A percentile compares a stretch with the other conserved stretches of the same genome.
Evolutionary conservation across 2,329 filamentous ascomycete species (phyloP).

Genomic region (Fusarium burgessii): DNA sequence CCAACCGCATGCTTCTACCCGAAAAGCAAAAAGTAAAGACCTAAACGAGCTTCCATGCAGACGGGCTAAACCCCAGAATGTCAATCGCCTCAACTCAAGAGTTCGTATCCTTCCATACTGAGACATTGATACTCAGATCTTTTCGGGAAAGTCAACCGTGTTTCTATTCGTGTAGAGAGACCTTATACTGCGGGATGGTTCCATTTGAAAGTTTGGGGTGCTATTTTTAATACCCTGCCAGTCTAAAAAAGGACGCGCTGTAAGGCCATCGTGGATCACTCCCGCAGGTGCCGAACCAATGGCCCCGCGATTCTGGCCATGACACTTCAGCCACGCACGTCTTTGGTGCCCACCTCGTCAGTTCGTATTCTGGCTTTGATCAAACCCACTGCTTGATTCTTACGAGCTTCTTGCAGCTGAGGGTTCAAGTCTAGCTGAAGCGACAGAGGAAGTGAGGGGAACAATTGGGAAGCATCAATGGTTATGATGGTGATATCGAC

Average conservation of each 20-base stretch:
- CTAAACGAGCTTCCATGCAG: constrained; percentile 30
- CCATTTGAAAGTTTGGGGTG: background rate
- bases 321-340: constrained; percentile 38
- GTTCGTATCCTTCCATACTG: constrained; percentile 32
- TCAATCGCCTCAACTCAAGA: constrained; percentile 9
- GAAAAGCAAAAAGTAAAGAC: background rate
- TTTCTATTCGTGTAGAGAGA: constrained; percentile 33
- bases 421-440: constrained; percentile 4
- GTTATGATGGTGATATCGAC: background rate
- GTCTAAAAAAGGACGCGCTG: constrained; percentile 15
- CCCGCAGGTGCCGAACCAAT: constrained; percentile 36
- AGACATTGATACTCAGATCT: constrained; percentile 11
- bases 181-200: background rate
- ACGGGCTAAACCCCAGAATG: constrained; percentile 32
- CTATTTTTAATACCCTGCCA: constrained; percentile 35
- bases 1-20: background rate
- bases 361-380: constrained; percentile 44
- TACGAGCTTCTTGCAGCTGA: constrained; percentile 29
- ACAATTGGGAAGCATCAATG: background rate
- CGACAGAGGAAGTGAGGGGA: background rate
- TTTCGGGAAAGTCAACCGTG: constrained; percentile 16
- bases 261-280: constrained; percentile 33
- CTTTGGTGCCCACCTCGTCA: constrained; percentile 43
- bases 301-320: constrained; percentile 24
- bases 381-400: constrained; percentile 32